These are phyloP conservation scores for Entomortierella beljakovae DNA, from an alignment of 192 early-diverging fungal genomes.

Conservation along the genomic window DNA sequence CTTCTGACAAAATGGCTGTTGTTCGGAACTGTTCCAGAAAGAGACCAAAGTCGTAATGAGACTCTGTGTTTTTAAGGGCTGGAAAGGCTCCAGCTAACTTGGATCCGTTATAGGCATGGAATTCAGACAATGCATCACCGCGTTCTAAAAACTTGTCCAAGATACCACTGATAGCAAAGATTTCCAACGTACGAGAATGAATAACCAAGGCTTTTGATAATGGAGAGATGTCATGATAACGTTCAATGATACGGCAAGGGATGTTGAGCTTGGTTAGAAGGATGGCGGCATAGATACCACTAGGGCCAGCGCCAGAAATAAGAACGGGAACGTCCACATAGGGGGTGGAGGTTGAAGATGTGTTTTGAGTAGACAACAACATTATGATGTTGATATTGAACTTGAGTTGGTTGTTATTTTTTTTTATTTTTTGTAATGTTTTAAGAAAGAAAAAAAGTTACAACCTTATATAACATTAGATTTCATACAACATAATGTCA, in stretches of 20 bases:
- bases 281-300: conserved; percentile 44
- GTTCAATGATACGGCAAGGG: conserved; percentile 48
- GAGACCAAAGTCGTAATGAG: conserved; percentile 36
- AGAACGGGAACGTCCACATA: conserved; percentile 30
- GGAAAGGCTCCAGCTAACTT: conserved; percentile 8
- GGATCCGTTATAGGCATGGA: conserved; percentile 26
- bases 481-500: too few relatives aligned
- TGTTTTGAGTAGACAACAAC: background rate
- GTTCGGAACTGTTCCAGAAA: conserved; percentile 34
- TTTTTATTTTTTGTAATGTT: too few relatives aligned
- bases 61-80: conserved; percentile 21
- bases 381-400: background rate
- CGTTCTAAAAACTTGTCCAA: conserved; percentile 15
- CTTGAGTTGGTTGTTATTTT: background rate
- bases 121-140: conserved; percentile 8
- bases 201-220: conserved; percentile 46
- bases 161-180: conserved; percentile 34
- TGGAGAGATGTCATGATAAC: conserved; percentile 29
- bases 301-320: conserved; percentile 46
- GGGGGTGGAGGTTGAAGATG: background rate
- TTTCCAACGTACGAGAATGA: conserved; percentile 47
- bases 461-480: too few relatives aligned
- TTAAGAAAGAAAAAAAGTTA: too few relatives aligned
- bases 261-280: conserved; percentile 43
- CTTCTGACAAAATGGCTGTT: conserved; percentile 9